Evolutionary conservation across 176 grass and related monocot species (phyloP), one percentile per base, ranked within the genome.

Genomic region (Avena sativa): DNA sequence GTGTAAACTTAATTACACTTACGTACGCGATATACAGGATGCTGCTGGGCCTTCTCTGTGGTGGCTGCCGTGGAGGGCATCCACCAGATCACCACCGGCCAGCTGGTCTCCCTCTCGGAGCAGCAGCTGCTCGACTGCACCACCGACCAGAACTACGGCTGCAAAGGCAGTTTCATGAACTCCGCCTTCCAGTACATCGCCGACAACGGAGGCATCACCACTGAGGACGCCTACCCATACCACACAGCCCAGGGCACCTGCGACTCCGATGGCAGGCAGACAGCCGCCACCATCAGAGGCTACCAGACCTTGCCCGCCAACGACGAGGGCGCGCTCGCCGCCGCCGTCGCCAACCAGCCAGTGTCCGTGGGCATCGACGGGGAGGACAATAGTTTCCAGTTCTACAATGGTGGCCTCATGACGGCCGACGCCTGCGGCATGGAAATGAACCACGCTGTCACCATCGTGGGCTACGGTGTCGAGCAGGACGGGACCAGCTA

Each of bases 31-130:
- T 34, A 3, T 34, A 34, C 32, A 34, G 32, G 32, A 34, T 34
- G 32, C 32, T 34, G 32, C 32, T 34, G 32, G 32, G 32, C 32
- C 32, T 92, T 92, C 82, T 86, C 90, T 6, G 90, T 70, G 38
- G 86, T 6, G 36, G 80, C 86, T 26, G 86, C 80, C 13, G 68
- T 83, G 40, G 80, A 88, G 64, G 80, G 86, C 14, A 83, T 83
- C 12, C 51, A 72, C 36, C 21, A 88, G 75, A 83, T 88, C 52
- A 48, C 1, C 6, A 78, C 55, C 11, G 80, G 86, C 58, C 21
- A 47, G 57, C 66, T 88, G 15, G 46, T 83, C n/a, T 72, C 63
- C 13, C 72, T 88, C 40, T 88, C 86, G 0, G 86, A 83, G 86
- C 79, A 88, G 74, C 60, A 88, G 78, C 25, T 83, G 5, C 20